Evolutionary conservation across 2,329 filamentous ascomycete genomes (phyloP), one percentile per base, ranked within the genome.

Genomic region (Nemania sp.): DNA sequence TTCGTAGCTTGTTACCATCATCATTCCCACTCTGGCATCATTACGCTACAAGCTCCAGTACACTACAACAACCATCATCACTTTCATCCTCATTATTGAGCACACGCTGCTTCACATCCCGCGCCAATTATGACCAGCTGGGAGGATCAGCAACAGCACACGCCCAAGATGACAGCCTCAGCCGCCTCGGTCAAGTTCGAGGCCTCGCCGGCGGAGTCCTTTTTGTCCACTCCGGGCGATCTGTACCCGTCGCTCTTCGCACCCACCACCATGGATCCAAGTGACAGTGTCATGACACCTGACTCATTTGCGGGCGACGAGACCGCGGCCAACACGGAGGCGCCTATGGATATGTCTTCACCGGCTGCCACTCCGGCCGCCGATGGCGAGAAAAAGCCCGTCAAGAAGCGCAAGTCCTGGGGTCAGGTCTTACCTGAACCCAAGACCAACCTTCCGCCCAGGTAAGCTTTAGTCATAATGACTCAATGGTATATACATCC

Each of bases 381-480:
- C 1, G 66, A 68, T n/a, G 44, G 49, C 2, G 62, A 72, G 41
- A 90, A 89, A 80, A 94, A 90, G 77, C 80, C 82, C 1, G 76
- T 81, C 30, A 97, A 97, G 84, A 97, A 97, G 84, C 82, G 94
- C 67, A 99, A 97, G 77, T 97, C 94, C 43, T 99, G 94, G 94
- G 94, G 94, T 44, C 94, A 99, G 74, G 90, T 96, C 71, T 85
- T 97, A 34, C 94, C 94, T 15, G 90, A 95, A 69, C 94, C 94
- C 37, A 97, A 97, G 82, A 97, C 94, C 26, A 95, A 93, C 69
- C 84, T 97, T 6, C 93, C 93, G 57, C 93, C 93, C 33, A 87
- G 92, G 88, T 90, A 83, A 68, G 77, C 61, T 57, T 5, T n/a
- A n/a, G n/a, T n/a, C n/a, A n/a, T n/a, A n/a, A n/a, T n/a, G n/a